These are phyloP conservation scores for Phymatotrichopsis omnivora DNA, from an alignment of 2,329 filamentous ascomycete species.

Conservation along the genomic window DNA sequence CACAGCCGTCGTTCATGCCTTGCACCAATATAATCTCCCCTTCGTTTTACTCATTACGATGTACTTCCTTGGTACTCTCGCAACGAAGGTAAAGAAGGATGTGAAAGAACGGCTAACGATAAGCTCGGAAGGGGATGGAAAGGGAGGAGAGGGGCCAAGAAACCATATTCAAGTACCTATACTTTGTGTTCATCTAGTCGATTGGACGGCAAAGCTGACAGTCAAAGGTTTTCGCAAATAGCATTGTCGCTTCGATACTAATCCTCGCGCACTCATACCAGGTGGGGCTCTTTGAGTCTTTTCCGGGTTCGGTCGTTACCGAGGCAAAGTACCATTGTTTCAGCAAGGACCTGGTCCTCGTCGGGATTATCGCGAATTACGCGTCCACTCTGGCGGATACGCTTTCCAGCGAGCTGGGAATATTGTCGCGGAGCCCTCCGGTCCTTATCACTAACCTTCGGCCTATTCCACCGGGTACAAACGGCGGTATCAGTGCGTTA, in stretches of 20 bases:
- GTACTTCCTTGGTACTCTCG: constrained; percentile 69
- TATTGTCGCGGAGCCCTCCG: constrained; percentile 64
- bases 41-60: constrained; percentile 74
- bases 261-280: constrained; percentile 51
- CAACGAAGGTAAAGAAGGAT: constrained; percentile 65
- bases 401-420: constrained; percentile 89
- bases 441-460: constrained; percentile 75
- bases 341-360: constrained; percentile 22
- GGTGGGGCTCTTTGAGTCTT: constrained; percentile 35
- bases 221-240: constrained; percentile 19
- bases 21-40: constrained; percentile 93
- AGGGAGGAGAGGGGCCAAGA: constrained; percentile 20
- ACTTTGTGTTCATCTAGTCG: constrained; percentile 35
- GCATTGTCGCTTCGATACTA: constrained; percentile 33
- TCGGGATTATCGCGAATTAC: constrained; percentile 70
- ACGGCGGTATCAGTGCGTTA: constrained; percentile 73
- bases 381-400: constrained; percentile 88
- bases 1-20: constrained; percentile 69
- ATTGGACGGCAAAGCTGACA: neutral
- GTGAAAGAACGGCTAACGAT: constrained; percentile 75
- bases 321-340: too few relatives aligned
- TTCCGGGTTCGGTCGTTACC: neutral
- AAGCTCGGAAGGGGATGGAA: constrained; percentile 52
- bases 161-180: constrained; percentile 48
- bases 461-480: constrained; percentile 79